Conservation (phyloP, 306 rosid species). For the Vachellia pachyceras region DNA sequence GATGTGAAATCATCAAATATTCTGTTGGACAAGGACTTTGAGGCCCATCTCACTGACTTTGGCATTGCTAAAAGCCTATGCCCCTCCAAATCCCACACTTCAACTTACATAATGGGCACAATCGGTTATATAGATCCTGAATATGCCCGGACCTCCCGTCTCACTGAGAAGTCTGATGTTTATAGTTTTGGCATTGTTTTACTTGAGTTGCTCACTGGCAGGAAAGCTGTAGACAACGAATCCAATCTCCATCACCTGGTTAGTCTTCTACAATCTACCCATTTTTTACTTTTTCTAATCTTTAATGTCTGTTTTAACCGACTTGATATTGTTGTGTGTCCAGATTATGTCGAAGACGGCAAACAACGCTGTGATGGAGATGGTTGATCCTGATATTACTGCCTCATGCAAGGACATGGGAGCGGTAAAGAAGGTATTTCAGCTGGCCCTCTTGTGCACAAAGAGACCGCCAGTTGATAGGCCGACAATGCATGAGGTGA, state of each 20-base stretch:
- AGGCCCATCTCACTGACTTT: conserved; percentile 83
- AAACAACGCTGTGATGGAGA: conserved; percentile 80
- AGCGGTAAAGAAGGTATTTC: conserved; percentile 76
- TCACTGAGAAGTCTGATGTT: conserved; percentile 85
- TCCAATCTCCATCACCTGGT: conserved; percentile 85
- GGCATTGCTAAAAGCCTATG: conserved; percentile 84
- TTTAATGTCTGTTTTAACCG: not conserved
- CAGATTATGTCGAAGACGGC: conserved; percentile 82
- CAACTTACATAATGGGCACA: conserved; percentile 83
- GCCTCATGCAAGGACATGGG: conserved; percentile 76
- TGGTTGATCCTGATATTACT: conserved; percentile 70
- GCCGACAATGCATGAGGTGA: conserved; percentile 87
- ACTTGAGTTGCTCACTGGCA: conserved; percentile 80
- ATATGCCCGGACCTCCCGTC: conserved; percentile 84
- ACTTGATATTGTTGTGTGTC: not conserved
- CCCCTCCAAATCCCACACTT: conserved; percentile 69
- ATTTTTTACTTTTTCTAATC: not conserved
- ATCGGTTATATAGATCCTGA: conserved; percentile 91
- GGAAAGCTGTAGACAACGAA: conserved; percentile 84
- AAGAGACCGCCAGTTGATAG: conserved; percentile 81
- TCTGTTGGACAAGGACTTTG: conserved; percentile 73
- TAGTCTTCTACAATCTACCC: conserved; percentile 11
- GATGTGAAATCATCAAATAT: conserved; percentile 85
- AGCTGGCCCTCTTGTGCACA: conserved; percentile 83
- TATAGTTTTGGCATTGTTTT: conserved; percentile 84